Percentiles rank a stretch among this genome's conserved stretches.
Evolutionary conservation across 2,329 filamentous ascomycete species (phyloP).

Genomic region (Xylaria sp.): DNA sequence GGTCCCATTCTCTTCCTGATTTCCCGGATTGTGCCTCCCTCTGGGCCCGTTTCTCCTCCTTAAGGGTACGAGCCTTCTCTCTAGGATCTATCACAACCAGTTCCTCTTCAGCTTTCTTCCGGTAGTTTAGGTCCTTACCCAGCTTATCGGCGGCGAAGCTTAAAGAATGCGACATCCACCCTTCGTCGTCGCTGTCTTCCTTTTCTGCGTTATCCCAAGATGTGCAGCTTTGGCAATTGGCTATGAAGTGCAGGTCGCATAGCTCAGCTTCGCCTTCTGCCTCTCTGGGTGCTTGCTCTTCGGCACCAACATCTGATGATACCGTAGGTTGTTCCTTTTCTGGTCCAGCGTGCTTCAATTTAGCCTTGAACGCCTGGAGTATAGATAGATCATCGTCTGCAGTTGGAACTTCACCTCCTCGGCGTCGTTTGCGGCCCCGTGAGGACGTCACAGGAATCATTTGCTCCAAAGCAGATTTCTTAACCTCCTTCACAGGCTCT

Average conservation of each 20-base stretch:
- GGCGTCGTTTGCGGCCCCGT: constrained; percentile 74
- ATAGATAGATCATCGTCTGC: constrained; percentile 73
- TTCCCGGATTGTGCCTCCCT: constrained; percentile 63
- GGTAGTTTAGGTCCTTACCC: constrained; percentile 91
- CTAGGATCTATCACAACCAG: constrained; percentile 92
- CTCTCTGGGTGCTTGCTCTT: constrained; percentile 45
- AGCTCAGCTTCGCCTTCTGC: constrained; percentile 77
- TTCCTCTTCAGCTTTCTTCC: constrained; percentile 90
- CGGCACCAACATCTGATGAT: constrained; percentile 38
- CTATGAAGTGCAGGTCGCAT: constrained; percentile 96
- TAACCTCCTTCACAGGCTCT: constrained; percentile 64
- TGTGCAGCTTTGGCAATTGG: constrained; percentile 90
- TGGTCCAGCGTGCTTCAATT: constrained; percentile 67
- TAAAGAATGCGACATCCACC: constrained; percentile 88
- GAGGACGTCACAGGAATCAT: constrained; percentile 79
- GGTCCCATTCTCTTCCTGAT: constrained; percentile 68
- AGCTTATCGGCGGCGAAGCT: constrained; percentile 89
- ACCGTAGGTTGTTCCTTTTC: constrained; percentile 47
- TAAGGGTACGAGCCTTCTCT: constrained; percentile 79
- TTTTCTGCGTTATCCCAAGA: constrained; percentile 75
- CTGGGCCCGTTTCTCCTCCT: constrained; percentile 70
- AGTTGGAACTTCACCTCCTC: constrained; percentile 62
- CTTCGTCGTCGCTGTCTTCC: constrained; percentile 67
- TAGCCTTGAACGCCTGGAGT: constrained; percentile 81
- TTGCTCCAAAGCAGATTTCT: constrained; percentile 74